Conservation (phyloP, 768 basidiomycete species). For the Agaricus blazei region DNA sequence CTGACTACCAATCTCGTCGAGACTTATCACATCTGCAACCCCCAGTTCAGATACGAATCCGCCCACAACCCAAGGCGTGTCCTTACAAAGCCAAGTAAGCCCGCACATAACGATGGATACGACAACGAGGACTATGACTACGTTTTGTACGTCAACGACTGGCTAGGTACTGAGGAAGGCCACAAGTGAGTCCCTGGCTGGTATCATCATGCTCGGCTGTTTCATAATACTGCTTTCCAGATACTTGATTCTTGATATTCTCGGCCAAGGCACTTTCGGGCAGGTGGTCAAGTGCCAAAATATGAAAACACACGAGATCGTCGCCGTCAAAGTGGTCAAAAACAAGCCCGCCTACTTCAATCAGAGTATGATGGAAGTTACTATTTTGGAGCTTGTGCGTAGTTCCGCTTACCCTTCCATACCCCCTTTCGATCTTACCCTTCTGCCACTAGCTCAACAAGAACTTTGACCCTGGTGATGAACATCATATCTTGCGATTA, state of each 20-base stretch:
- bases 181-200: constrained; percentile 67
- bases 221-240: constrained; percentile 31
- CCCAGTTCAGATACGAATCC: constrained; percentile 91
- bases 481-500: constrained; percentile 94
- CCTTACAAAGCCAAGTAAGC: constrained; percentile 96
- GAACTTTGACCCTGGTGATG: constrained; percentile 87
- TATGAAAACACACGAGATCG: constrained; percentile 98
- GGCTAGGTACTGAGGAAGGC: constrained; percentile 89
- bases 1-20: constrained; percentile 85
- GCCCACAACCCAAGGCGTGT: constrained; percentile 94
- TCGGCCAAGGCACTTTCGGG: constrained; percentile 98
- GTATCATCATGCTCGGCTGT: neutral
- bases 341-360: constrained; percentile 99
- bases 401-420: neutral
- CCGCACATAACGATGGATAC: constrained; percentile 91
- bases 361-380: constrained; percentile 99
- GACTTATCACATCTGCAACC: constrained; percentile 93
- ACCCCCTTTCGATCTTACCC: constrained; percentile 4
- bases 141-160: constrained; percentile 98
- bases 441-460: constrained; percentile 74
- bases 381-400: constrained; percentile 90
- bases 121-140: constrained; percentile 99
- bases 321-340: constrained; percentile 99
- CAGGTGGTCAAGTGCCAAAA: constrained; percentile 99
- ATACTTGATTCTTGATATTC: constrained; percentile 95